These are phyloP conservation scores for Xylariaceae sp. DNA, from an alignment of 2,329 filamentous ascomycete species.

Conservation along the genomic window DNA sequence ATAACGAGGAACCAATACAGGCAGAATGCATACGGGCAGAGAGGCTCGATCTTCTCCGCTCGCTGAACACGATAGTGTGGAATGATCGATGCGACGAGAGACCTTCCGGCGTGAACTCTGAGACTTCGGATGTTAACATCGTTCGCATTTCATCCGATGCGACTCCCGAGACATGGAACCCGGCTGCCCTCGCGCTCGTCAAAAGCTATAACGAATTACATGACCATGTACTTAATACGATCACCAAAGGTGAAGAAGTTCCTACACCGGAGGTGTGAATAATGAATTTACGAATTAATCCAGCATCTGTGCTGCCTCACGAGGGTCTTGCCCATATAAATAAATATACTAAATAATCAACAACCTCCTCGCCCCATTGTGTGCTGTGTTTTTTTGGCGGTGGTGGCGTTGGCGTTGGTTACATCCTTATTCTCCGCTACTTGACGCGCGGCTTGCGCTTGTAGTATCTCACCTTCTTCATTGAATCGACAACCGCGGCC, in stretches of 20 bases:
- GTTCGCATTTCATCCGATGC: slow-evolving; percentile 14
- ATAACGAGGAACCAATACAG: slow-evolving; percentile 20
- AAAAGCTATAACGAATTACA: slow-evolving; percentile 15
- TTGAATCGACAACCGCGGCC: no score
- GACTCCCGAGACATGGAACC: slow-evolving; percentile 9
- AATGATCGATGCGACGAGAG: slow-evolving; percentile 12
- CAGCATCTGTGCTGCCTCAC: no score
- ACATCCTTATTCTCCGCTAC: neutral
- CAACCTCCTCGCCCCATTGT: neutral
- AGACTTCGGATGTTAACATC: slow-evolving; percentile 9
- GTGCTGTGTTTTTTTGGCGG: neutral
- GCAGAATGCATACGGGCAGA: slow-evolving; percentile 24
- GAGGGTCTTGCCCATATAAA: no score
- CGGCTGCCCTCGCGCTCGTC: slow-evolving; percentile 12
- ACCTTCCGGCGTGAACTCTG: slow-evolving; percentile 1
- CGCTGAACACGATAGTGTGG: slow-evolving; percentile 22
- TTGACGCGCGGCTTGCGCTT: slow-evolving; percentile 6
- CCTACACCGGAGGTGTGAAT: neutral
- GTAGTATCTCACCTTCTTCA: neutral
- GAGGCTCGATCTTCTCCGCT: slow-evolving; percentile 20
- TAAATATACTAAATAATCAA: no score
- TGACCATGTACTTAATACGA: slow-evolving; percentile 10
- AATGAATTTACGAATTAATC: no score
- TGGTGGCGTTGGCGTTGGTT: no score
- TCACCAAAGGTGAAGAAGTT: slow-evolving; percentile 4